A percentile compares a stretch with the other conserved stretches of the same genome.
Conservation (phyloP, 169 alveolate species). For the Plasmodium reichenowi region DNA sequence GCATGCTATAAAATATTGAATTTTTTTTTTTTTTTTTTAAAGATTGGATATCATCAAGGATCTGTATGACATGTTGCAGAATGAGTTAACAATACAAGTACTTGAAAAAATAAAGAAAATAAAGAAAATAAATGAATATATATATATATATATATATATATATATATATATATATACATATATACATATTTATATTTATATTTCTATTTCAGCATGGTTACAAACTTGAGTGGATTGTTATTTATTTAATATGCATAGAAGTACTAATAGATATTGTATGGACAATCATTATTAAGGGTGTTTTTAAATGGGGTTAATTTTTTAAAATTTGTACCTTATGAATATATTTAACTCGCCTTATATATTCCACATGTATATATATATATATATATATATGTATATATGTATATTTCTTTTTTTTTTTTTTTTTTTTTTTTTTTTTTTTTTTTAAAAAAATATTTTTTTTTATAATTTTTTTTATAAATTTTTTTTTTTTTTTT, state of each 20-base stretch:
- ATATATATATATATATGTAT: no score
- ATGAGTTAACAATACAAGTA: conserved; percentile 86
- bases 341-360: neutral
- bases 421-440: conserved; percentile 13
- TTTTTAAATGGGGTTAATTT: conserved; percentile 83
- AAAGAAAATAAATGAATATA: neutral
- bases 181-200: neutral
- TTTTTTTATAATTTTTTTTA: no score
- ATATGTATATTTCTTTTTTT: neutral
- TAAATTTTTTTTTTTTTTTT: no score
- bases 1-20: no score
- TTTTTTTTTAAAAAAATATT: no score
- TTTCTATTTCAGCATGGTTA: conserved; percentile 85
- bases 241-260: conserved; percentile 86
- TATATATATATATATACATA: neutral
- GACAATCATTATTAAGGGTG: conserved; percentile 88
- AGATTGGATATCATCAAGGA: conserved; percentile 89
- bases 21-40: neutral
- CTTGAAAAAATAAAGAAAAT: neutral
- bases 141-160: neutral
- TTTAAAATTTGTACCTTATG: neutral
- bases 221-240: conserved; percentile 89
- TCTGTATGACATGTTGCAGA: conserved; percentile 89
- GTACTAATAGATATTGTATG: conserved; percentile 89
- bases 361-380: neutral